Base-by-base conservation (phyloP, 2,329 filamentous ascomycete genomes). In the Botrytis fabae region DNA sequence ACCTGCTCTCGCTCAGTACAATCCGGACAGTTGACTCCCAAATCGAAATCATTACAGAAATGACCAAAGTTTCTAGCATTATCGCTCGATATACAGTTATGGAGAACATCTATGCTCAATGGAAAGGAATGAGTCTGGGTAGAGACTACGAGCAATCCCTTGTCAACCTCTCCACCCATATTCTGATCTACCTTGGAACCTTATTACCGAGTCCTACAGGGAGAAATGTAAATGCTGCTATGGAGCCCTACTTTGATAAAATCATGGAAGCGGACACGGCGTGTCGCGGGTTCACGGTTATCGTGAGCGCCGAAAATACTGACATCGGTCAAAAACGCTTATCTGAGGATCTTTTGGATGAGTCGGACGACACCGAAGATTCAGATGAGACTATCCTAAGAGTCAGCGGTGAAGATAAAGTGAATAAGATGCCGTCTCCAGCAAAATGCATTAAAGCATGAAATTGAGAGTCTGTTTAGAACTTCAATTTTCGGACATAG, bases 31-130 rank as follows among this genome's bases (percentile, higher is more conserved):
- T 28, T 1, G 9, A 70, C 14, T 4, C 12, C 5, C 32, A 35
- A 69, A n/a, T 48, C 5, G 51, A 46, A 25, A 51, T 60, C 22
- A 20, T 59, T 12, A 10, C 44, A 10, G 42, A 70, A 20, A 40
- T 75, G 18, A 65, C 63, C 4, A 65, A 70, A 16, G 44, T 76
- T 12, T 69, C 64, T 22, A 71, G 60, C 16, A 68, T 74, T 3
- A 66, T 76, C n/a, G 75, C 73, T 57, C 69, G 75, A 57, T 75
- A 76, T 42, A 68, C 65, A 16, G 71, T 75, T 14, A 73, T 76
- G 69, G 75, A 76, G 40, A 75, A 66, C 60, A 74, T 75, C 4
- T 74, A 76, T 38, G 32, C 57, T 46, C 69, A 75, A 25, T 75
- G 74, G 74, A 46, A 54, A 25, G 70, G 51, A 4, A 76, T 76